Percentiles rank a stretch among this genome's conserved stretches.
Conservation (phyloP, 176 grass and related monocot genomes). For the Areca catechu region DNA sequence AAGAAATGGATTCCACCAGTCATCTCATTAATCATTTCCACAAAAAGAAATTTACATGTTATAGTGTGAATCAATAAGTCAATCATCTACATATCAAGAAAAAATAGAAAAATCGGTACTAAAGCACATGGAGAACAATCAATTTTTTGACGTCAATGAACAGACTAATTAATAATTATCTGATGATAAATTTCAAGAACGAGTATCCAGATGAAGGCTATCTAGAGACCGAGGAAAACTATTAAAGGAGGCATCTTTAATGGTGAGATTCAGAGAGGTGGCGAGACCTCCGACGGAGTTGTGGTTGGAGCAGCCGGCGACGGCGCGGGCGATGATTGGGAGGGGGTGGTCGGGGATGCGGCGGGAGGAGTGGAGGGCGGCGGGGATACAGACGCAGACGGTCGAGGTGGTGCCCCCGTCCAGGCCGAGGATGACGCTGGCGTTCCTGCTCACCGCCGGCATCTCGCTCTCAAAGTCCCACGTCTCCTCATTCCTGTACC, state of each 20-base stretch:
- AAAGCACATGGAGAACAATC: no score
- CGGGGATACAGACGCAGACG: constrained; percentile 89
- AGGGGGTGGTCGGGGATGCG: constrained; percentile 24
- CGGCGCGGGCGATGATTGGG: constrained; percentile 62
- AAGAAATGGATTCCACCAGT: no score
- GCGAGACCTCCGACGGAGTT: constrained; percentile 86
- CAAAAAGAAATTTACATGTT: neutral
- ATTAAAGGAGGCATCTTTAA: neutral
- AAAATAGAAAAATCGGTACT: no score
- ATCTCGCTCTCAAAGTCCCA: constrained; percentile 38
- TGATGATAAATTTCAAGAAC: no score
- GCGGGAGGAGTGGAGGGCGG: constrained; percentile 35
- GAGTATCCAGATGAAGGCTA: no score
- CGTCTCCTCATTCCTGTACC: constrained; percentile 49
- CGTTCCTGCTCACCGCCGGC: constrained; percentile 8
- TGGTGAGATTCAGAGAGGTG: neutral
- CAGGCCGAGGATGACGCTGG: constrained; percentile 74
- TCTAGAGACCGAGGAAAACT: neutral
- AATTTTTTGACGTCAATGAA: no score
- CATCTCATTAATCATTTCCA: neutral
- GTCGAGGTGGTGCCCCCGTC: constrained; percentile 93
- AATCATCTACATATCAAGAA: no score
- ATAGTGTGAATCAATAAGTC: no score
- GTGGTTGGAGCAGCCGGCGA: constrained; percentile 84
- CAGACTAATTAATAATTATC: no score